Base-by-base conservation (phyloP, 805 yeast genomes). In the Barnettozyma sp. region DNA sequence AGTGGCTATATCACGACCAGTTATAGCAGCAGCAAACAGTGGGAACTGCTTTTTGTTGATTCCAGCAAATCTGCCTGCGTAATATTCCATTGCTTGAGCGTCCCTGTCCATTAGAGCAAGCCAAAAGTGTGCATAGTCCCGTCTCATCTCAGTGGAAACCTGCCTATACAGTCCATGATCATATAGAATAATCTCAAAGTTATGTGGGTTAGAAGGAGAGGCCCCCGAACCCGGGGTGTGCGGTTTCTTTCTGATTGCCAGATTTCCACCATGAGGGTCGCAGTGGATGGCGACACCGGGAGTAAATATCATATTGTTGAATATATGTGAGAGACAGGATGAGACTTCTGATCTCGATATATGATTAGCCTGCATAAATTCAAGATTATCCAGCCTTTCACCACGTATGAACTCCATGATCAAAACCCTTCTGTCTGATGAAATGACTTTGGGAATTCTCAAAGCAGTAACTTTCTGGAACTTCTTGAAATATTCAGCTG, bases 201-300 rank as follows among this genome's bases (percentile, higher is more conserved):
- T 88, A 53, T 80, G 86, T 4, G 62, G 60, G 19, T 66, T 63
- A 9, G 47, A 34, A 4, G 40, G 39, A 34, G 40, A 47, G 23
- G 21, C 15, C n/a, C 40, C 55, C n/a, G n/a, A n/a, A n/a, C n/a
- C n/a, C n/a, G n/a, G n/a, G n/a, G n/a, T n/a, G n/a, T n/a, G n/a
- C n/a, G 58, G 49, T 14, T 62, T 46, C 1, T 68, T 60, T 38
- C 87, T 65, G 16, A 92, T 85, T 0, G 97, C 96, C 40, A 92
- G 64, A 52, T 92, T 92, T 0, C 99, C 99, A 9, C 95, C 95
- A 56, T 92, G 99, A 1, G 98, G 98, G 56, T 92, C 99, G 62
- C 98, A 92, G 56, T 92, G 99, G 28, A 92, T 73, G 1, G 90
- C 85, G 16, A 86, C 95, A 19, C 77, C 79, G 1, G 96, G 94